These are phyloP conservation scores for Quercus ilex DNA, from an alignment of 306 rosid species.

Conservation along the genomic window DNA sequence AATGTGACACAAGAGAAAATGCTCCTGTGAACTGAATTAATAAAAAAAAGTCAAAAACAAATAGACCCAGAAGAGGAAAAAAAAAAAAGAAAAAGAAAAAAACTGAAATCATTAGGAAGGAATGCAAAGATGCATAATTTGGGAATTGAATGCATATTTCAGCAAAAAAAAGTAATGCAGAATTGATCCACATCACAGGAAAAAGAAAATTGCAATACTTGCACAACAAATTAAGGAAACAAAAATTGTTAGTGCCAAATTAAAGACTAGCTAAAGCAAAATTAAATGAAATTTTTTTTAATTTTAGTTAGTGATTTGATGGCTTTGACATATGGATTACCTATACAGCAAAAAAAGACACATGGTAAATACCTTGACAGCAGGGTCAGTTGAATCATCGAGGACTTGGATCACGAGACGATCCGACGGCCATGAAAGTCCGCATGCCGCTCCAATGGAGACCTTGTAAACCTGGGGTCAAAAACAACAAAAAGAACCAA, in stretches of 20 bases:
- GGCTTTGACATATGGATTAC: conserved; percentile 22
- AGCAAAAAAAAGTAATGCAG: not conserved
- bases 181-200: not conserved
- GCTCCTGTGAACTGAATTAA: not conserved
- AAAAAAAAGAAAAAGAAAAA: not conserved
- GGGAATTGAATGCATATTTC: not conserved
- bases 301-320: conserved; percentile 1
- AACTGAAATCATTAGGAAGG: too few species aligned
- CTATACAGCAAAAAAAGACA: conserved; percentile 36
- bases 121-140: too few species aligned
- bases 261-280: too few species aligned
- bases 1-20: not conserved
- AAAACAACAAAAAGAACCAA: conserved; percentile 11
- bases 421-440: conserved; percentile 94
- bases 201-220: not conserved
- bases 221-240: not conserved
- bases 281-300: too few species aligned
- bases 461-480: conserved; percentile 77
- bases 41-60: not conserved
- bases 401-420: conserved; percentile 98
- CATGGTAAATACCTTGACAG: conserved; percentile 53
- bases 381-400: conserved; percentile 92
- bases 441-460: conserved; percentile 98
- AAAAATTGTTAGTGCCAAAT: too few species aligned
- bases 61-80: not conserved